Base-by-base conservation (phyloP, 208 protist species). In the Vickermania spadyakhi region DNA sequence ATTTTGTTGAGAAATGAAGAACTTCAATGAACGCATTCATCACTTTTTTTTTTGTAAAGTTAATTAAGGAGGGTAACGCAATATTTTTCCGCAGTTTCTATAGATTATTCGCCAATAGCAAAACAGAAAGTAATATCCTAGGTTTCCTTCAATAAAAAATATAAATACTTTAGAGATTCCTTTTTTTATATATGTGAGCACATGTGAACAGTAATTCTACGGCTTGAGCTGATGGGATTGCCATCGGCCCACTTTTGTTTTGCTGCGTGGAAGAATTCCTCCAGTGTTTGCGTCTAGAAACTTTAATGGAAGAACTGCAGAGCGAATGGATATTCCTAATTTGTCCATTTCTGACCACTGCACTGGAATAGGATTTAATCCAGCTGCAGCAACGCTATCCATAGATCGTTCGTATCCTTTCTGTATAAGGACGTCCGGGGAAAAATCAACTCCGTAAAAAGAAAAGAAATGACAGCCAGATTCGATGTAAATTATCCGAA, bases 321-420 rank as follows among this genome's bases (percentile, higher is more conserved):
- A 62, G 18, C 89, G 79, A 84, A 96, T 96, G 7, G 89, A 96
- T 31, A 96, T 80, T 27, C 89, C 89, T 22, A 96, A 71, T 63
- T 96, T 96, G 52, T 93, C 86, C 84, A 96, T 91, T 66, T 96
- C 89, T 21, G 89, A 94, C 86, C 89, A 96, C 72, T 92, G 80
- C 58, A 94, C 82, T n/a, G 89, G 74, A 60, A 96, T 92, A 0
- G 89, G 89, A 50, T 94, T 93, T 2, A 96, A 70, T 1, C 89
- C 89, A 3, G 82, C 86, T 1, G 84, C 82, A 13, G 86, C 84
- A 52, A 96, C 68, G 54, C 74, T 82, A 49, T 96, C 89, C 84
- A 96, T 93, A 18, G 86, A 93, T 21, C 84, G 71, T 49, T 96
- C 89, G 56, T 89, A 96, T 0, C 89, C 89, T 45, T 88, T 85